Evolutionary conservation across 345 rosid genomes (phyloP), one percentile per base, ranked within the genome.

Genomic region (Linum lewisii): DNA sequence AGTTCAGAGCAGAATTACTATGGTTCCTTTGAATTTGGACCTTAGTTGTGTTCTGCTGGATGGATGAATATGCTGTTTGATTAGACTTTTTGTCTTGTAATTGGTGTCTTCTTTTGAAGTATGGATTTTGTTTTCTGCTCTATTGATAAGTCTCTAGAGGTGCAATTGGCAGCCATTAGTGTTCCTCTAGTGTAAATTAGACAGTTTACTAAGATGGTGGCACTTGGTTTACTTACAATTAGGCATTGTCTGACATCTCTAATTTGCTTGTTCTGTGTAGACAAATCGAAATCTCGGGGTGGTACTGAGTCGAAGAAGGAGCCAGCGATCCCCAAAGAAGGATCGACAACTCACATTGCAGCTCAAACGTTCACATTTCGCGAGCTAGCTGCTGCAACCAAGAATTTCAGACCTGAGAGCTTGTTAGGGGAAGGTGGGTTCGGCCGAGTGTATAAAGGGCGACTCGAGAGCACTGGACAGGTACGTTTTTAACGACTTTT

Each of bases 361-460:
- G 99, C 95, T 10, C 97, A 87, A 72, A 93, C 89, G 22, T 93
- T 89, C 80, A 85, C 97, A 52, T 93, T 88, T 66, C 67, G 82
- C 53, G 99, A 93, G 77, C 85, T 93, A 73, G 99, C 95, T 37
- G 74, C 81, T 34, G 94, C 95, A 18, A 89, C 97, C 50, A 89
- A 87, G 62, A 79, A 79, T 68, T 93, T 93, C 57, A 71, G 85
- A 68, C 90, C 73, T 24, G 97, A 93, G 76, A 82, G 85, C 63
- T 79, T 83, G 22, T 58, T 93, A 59, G 99, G 97, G 55, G 99
- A 93, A 85, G 97, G 97, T 36, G 99, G 99, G 7, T 89, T 89
- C 55, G 99, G 99, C 49, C 95, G 77, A 68, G 99, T 93, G 54
- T 89, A 93, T 75, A 85, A 86, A 70, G 99, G 97, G 36, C 89